Evolutionary conservation across 1,284 basidiomycete genomes (phyloP).

Genomic region (Polyporus tsugae): DNA sequence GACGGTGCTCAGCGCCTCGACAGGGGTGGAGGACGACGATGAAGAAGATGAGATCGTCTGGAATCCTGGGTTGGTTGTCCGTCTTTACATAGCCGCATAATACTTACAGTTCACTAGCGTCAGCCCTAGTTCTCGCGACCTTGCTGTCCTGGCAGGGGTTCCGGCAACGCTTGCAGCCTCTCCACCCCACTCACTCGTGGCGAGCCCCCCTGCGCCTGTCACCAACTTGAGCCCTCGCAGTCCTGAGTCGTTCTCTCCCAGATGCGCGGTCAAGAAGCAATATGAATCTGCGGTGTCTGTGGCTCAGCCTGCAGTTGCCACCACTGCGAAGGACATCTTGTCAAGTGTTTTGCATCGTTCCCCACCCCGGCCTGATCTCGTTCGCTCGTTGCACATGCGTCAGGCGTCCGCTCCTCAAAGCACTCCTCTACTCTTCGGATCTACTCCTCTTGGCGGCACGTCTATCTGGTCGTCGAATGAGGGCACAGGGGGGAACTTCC

Average conservation of each 20-base stretch:
- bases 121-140: conserved; percentile 21
- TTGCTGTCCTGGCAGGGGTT: conserved; percentile 22
- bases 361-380: conserved; percentile 28
- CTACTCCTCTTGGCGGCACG: conserved; percentile 33
- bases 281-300: conserved; percentile 21
- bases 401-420: conserved; percentile 39
- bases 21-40: conserved; percentile 54
- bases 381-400: conserved; percentile 38
- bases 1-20: conserved; percentile 56
- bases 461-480: conserved; percentile 44
- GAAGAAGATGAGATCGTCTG: conserved; percentile 73
- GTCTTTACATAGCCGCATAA: background rate
- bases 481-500: conserved; percentile 22
- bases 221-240: conserved; percentile 23
- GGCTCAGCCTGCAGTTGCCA: conserved; percentile 37
- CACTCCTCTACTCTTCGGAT: conserved; percentile 42
- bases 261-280: conserved; percentile 9
- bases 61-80: conserved; percentile 58
- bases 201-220: conserved; percentile 21
- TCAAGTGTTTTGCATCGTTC: conserved; percentile 52
- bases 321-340: conserved; percentile 70
- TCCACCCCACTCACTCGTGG: conserved; percentile 21
- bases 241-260: conserved; percentile 28
- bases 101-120: conserved; percentile 16
- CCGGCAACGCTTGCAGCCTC: conserved; percentile 20